Conservation (phyloP, 805 yeast species). For the Cyberlindnera xylosilytica region DNA sequence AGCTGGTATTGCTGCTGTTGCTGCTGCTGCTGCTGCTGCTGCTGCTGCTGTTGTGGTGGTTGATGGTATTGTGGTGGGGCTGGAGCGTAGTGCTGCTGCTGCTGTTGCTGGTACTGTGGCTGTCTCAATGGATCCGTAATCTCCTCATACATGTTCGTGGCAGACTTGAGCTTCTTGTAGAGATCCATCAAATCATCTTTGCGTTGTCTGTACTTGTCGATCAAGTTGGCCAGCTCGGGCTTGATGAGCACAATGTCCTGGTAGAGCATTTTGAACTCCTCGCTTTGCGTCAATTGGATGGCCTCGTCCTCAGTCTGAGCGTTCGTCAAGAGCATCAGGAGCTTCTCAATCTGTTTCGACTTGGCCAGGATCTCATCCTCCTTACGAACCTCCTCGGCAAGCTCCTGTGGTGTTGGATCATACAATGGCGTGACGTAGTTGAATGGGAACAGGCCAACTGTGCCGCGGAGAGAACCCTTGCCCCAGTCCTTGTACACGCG, state of each 20-base stretch:
- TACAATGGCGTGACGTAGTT: slow-evolving; percentile 84
- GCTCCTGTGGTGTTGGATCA: slow-evolving; percentile 60
- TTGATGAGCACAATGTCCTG: slow-evolving; percentile 71
- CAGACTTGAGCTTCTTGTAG: slow-evolving; percentile 65
- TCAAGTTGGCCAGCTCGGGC: slow-evolving; percentile 66
- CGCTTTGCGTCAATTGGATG: slow-evolving; percentile 43
- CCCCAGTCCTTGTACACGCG: slow-evolving; percentile 94
- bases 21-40: slow-evolving; percentile 23
- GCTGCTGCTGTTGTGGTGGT: slow-evolving; percentile 23
- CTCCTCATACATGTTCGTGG: slow-evolving; percentile 66
- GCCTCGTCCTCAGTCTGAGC: slow-evolving; percentile 27
- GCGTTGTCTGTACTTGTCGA: slow-evolving; percentile 74
- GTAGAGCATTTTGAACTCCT: slow-evolving; percentile 70
- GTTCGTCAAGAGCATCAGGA: slow-evolving; percentile 53
- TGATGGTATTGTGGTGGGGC: slow-evolving; percentile 30
- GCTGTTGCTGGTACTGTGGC: slow-evolving; percentile 26
- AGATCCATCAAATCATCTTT: slow-evolving; percentile 74
- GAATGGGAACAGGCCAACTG: slow-evolving; percentile 84
- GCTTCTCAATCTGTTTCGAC: slow-evolving; percentile 61
- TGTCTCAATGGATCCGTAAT: slow-evolving; percentile 49
- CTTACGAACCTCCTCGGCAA: slow-evolving; percentile 43
- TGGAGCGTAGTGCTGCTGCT: slow-evolving; percentile 7
- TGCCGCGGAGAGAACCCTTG: slow-evolving; percentile 81
- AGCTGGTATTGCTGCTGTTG: slow-evolving; percentile 39
- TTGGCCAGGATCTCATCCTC: slow-evolving; percentile 55